Conservation (phyloP, 257 asterid species). For the Nicotiana otophora region DNA sequence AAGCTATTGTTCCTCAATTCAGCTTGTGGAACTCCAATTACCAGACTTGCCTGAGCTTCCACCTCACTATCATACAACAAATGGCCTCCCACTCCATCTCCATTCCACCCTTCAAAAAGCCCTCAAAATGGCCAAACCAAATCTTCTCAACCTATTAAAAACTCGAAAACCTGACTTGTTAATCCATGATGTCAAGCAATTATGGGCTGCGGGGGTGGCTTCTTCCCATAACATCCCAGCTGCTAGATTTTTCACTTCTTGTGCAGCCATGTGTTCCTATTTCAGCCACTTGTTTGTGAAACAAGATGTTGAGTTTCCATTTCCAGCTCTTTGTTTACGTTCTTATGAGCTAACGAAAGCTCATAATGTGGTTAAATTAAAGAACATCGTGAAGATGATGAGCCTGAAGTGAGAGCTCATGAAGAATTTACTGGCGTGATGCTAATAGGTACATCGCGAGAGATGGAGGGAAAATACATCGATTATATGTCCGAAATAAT, state of each 20-base stretch:
- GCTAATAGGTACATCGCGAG: not conserved
- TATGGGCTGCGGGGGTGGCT: conserved; percentile 35
- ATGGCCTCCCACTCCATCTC: conserved; percentile 52
- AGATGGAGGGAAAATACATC: conserved; percentile 3
- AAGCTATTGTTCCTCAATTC: conserved; percentile 16
- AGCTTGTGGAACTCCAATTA: conserved; percentile 33
- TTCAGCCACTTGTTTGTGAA: conserved; percentile 15
- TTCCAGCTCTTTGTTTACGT: conserved; percentile 19
- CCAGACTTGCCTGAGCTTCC: conserved; percentile 37
- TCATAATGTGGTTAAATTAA: not conserved
- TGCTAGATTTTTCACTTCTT: conserved; percentile 23
- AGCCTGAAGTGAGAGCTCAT: not conserved
- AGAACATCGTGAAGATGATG: not conserved
- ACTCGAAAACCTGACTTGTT: conserved; percentile 35
- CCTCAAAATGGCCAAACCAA: conserved; percentile 27
- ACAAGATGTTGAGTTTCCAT: conserved; percentile 25
- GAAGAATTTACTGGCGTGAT: not conserved
- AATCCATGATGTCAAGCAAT: conserved; percentile 27
- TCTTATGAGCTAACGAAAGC: conserved; percentile 10
- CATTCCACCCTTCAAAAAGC: conserved; percentile 29
- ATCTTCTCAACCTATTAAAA: conserved; percentile 16
- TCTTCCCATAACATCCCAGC: conserved; percentile 16
- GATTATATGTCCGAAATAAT: not conserved
- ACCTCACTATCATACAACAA: conserved; percentile 41
- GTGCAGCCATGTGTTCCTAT: conserved; percentile 29